Base-by-base conservation (phyloP, 306 rosid species). In the Prunus armeniaca region DNA sequence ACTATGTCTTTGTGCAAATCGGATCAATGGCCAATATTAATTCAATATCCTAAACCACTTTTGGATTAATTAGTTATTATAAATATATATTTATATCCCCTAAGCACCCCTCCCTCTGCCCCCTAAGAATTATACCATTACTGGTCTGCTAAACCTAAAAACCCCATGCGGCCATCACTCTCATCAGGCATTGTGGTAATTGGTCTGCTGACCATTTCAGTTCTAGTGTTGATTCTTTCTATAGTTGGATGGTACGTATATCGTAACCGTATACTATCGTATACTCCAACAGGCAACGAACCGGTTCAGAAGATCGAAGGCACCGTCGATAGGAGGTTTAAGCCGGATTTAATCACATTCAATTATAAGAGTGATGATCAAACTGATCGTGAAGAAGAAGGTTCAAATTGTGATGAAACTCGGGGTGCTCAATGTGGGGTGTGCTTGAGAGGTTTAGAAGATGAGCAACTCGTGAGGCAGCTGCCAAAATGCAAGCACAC, bases 401-500 rank as follows among this genome's bases (percentile, higher is more conserved):
- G 43, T 28, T 62, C 34, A 75, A 69, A 25, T 19, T 20, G n/a
- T 47, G 28, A 54, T 43, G 6, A 17, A 50, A 67, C 18, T 52
- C 62, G 11, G 28, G 20, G 43, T 3, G 18, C 2, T 30, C 32
- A 72, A 9, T 73, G 79, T 17, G 79, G 9, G 41, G 78, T 78
- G 46, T 82, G 79, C 69, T 68, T 78, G 77, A 41, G 51, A 43
- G 63, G 54, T 27, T 78, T 68, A 3, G 79, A 78, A 63, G 32
- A 78, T 43, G 77, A 72, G 41, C 79, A 82, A 17, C 9, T 46
- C 19, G 73, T 67, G 38, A 69, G 79, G 24, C 51, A 68, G 46
- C 73, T 73, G 34, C 85, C 79, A 34, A 34, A 24, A 65, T 78
- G 85, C 76, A 46, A 82, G 38, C 82, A 78, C 71, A 67, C 77